Base-by-base conservation (phyloP, 2,329 filamentous ascomycete genomes). In the Verticillium klebahnii region DNA sequence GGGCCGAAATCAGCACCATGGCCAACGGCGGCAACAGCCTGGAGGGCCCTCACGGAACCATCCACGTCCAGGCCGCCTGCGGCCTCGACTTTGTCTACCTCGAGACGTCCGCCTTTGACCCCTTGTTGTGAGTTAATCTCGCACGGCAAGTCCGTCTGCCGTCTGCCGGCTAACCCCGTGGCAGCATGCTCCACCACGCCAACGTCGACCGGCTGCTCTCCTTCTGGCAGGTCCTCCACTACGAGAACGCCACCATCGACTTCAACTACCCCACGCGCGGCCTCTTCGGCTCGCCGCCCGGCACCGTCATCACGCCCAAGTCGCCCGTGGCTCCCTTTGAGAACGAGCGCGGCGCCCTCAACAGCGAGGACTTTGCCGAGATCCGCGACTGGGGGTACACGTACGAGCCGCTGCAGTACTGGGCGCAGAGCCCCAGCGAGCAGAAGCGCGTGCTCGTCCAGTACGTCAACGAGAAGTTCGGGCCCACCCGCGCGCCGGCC, bases 201-300 rank as follows among this genome's bases (percentile, higher is more conserved):
- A 86, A 90, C 67, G 80, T 90, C 60, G 86, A 90, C 68, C 82
- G 87, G 50, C 77, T 90, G 40, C 88, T 87, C 73, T 80, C 85
- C n/a, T 78, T 82, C 67, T 84, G 77, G 78, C 75, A 82, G 67
- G 75, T 74, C 32, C 76, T 83, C 39, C 69, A 80, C 62, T 77
- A 77, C 25, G 63, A 68, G 56, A 66, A 73, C 63, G 64, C 68
- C 60, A 69, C 76, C 34, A 77, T 80, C 67, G 67, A 61, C 36
- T 66, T 64, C 56, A 70, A 74, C 6, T 79, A 79, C 66, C 25
- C 56, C 36, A 68, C 74, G 5, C 70, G 72, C 32, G 69, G 72
- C 39, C 73, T 75, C 19, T 86, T 74, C 66, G 77, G 72, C 55
- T 80, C 78, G 9, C 71, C 75, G 1, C 58, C 63, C 2, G 77